These are phyloP conservation scores for Graphilbum ipis-grandicollis DNA, from an alignment of 2,329 filamentous ascomycete genomes.

Conservation along the genomic window DNA sequence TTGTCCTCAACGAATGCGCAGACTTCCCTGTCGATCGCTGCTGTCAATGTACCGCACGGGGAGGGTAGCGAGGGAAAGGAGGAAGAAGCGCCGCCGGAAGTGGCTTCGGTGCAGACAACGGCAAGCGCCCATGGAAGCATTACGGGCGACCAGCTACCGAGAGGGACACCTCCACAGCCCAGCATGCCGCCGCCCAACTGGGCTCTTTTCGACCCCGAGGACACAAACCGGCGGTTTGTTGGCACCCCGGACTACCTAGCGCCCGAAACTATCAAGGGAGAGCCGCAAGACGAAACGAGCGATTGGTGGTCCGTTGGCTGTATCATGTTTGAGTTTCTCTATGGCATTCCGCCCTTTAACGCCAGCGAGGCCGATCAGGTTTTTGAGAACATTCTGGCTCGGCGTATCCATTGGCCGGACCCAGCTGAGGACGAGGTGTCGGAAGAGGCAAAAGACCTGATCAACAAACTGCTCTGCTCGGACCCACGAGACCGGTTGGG, in stretches of 20 bases:
- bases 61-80: slow-evolving; percentile 60
- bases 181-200: slow-evolving; percentile 75
- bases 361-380: slow-evolving; percentile 79
- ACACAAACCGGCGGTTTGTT: slow-evolving; percentile 83
- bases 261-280: slow-evolving; percentile 88
- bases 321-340: slow-evolving; percentile 92
- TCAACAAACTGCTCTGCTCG: slow-evolving; percentile 78
- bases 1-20: too few species aligned
- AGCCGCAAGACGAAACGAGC: slow-evolving; percentile 91
- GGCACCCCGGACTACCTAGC: slow-evolving; percentile 95
- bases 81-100: slow-evolving; percentile 60
- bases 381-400: slow-evolving; percentile 86
- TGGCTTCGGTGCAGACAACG: slow-evolving; percentile 42
- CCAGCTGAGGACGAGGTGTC: slow-evolving; percentile 66
- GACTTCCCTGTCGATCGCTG: too few species aligned
- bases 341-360: slow-evolving; percentile 86
- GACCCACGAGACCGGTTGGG: slow-evolving; percentile 71
- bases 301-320: slow-evolving; percentile 99
- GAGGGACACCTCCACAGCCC: slow-evolving; percentile 42
- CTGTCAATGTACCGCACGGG: slow-evolving; percentile 53
- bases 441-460: slow-evolving; percentile 78
- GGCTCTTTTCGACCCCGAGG: slow-evolving; percentile 89
- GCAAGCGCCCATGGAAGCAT: slow-evolving; percentile 23
- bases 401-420: slow-evolving; percentile 84
- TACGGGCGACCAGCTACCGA: slow-evolving; percentile 9